Percentiles rank a stretch among this genome's conserved stretches.
Evolutionary conservation across 2,329 filamentous ascomycete species (phyloP).

Genomic region (Talaromyces albobiverticillius): DNA sequence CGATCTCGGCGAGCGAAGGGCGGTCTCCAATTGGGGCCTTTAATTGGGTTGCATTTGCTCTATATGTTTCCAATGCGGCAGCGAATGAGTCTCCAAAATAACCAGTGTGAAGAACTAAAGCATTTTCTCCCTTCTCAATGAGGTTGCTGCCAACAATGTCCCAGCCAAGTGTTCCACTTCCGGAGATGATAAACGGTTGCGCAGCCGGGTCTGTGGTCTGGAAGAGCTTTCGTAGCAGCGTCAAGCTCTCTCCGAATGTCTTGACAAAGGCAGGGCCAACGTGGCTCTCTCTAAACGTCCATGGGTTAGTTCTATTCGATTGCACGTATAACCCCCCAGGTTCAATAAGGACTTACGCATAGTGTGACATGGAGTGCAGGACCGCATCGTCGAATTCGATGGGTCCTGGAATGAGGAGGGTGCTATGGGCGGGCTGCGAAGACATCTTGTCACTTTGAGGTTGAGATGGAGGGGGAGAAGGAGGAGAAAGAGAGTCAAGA

Average conservation of each 20-base stretch:
- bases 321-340: neutral
- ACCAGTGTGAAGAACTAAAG: slow-evolving; percentile 88
- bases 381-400: slow-evolving; percentile 99
- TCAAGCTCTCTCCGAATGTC: slow-evolving; percentile 84
- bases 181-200: slow-evolving; percentile 90
- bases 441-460: slow-evolving; percentile 49
- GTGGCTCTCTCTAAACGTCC: slow-evolving; percentile 74
- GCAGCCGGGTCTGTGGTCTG: slow-evolving; percentile 77
- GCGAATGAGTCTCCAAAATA: slow-evolving; percentile 97
- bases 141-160: slow-evolving; percentile 94
- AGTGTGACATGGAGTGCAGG: slow-evolving; percentile 90
- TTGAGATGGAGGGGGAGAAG: neutral
- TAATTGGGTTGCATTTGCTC: slow-evolving; percentile 83
- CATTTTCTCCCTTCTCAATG: slow-evolving; percentile 83
- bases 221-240: slow-evolving; percentile 88
- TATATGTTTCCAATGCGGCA: slow-evolving; percentile 87
- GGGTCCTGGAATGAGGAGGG: slow-evolving; percentile 92
- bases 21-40: slow-evolving; percentile 85
- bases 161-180: slow-evolving; percentile 95
- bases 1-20: slow-evolving; percentile 81
- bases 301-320: neutral
- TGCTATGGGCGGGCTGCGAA: slow-evolving; percentile 59
- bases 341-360: slow-evolving; percentile 46
- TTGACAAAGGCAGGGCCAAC: slow-evolving; percentile 86
- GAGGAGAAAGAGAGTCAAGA: slow-evolving; percentile 20